Conservation (phyloP, 805 yeast species). For the Debaryomyces prosopidis region DNA sequence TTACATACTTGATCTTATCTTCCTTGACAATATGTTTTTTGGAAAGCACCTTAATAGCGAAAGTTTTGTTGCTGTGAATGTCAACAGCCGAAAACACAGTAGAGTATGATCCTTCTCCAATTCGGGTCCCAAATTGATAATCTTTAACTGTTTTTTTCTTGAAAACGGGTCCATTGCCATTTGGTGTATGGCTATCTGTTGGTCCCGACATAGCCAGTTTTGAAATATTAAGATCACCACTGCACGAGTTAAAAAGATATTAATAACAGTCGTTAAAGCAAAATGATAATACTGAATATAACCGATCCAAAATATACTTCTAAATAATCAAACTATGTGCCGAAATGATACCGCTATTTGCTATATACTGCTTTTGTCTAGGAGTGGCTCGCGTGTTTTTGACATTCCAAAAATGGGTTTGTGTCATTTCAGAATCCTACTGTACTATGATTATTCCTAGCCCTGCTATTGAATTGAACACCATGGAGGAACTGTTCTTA, state of each 20-base stretch:
- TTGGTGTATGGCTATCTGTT: background rate
- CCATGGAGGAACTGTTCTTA: too few relatives aligned
- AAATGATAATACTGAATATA: too few relatives aligned
- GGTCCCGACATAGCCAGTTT: background rate
- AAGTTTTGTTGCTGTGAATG: constrained; percentile 67
- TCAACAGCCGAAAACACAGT: constrained; percentile 89
- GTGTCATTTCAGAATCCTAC: too few relatives aligned
- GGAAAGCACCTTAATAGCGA: constrained; percentile 88
- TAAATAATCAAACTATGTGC: too few relatives aligned
- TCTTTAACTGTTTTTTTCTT: constrained; percentile 67
- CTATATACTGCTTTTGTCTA: background rate
- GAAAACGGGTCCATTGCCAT: constrained; percentile 1
- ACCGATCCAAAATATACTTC: too few relatives aligned
- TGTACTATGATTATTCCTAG: too few relatives aligned
- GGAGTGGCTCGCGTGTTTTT: background rate
- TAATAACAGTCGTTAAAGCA: too few relatives aligned
- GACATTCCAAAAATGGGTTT: background rate
- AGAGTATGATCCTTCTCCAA: constrained; percentile 96
- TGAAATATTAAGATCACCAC: background rate
- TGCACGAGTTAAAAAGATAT: too few relatives aligned
- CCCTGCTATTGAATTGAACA: too few relatives aligned
- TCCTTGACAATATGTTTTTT: constrained; percentile 93
- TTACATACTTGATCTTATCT: constrained; percentile 91
- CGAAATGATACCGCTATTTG: too few relatives aligned
- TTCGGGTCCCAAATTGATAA: constrained; percentile 81